Evolutionary conservation across 1,284 basidiomycete species (phyloP).

Genomic region (Heliocybe sulcata): DNA sequence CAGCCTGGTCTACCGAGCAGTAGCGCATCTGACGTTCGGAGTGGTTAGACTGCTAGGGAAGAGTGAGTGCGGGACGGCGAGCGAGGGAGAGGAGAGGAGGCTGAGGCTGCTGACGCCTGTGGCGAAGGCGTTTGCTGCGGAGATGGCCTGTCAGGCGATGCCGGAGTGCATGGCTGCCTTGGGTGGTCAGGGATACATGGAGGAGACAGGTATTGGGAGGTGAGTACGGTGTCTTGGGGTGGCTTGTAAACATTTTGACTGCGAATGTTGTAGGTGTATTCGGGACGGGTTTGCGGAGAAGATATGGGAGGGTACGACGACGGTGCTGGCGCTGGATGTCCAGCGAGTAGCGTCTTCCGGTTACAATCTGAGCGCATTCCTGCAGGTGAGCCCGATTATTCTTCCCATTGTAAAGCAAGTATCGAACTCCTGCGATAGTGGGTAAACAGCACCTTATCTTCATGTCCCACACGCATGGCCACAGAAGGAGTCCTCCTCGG

Average conservation of each 20-base stretch:
- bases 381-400: constrained; percentile 19
- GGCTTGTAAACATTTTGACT: constrained; percentile 6
- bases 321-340: constrained; percentile 64
- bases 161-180: constrained; percentile 71
- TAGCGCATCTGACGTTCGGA: constrained; percentile 58
- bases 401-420: background rate
- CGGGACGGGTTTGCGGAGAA: constrained; percentile 69
- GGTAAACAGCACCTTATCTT: constrained; percentile 36
- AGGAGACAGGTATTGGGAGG: constrained; percentile 63
- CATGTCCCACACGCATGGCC: constrained; percentile 27
- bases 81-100: constrained; percentile 38
- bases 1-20: constrained; percentile 54
- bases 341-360: constrained; percentile 41
- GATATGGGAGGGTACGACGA: constrained; percentile 78
- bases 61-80: constrained; percentile 46
- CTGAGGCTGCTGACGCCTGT: constrained; percentile 67
- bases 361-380: constrained; percentile 27
- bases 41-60: constrained; percentile 54
- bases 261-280: constrained; percentile 30
- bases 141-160: constrained; percentile 55
- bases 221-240: constrained; percentile 19
- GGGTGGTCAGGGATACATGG: constrained; percentile 81
- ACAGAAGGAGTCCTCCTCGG: constrained; percentile 23
- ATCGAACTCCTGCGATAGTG: constrained; percentile 33
- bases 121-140: constrained; percentile 66